phyloP scores from a whole-genome alignment of 2,329 filamentous ascomycete species.

The Botrytis squamosa region DNA sequence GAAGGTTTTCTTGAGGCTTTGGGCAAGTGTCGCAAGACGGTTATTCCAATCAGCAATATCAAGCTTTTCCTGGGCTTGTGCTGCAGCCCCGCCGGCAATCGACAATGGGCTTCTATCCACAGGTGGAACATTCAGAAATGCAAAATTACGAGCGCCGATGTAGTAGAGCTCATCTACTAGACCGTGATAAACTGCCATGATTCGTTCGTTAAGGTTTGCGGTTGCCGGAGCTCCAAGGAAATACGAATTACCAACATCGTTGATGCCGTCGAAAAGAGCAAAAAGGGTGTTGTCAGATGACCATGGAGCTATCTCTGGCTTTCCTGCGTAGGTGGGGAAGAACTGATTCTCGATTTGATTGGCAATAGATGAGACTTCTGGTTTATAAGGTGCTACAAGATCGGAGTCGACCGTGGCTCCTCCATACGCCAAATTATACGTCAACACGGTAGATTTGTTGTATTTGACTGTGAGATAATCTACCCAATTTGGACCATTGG shows the following conservation, averaged over 20 bases:
- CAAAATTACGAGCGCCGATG: conserved; percentile 56
- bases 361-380: conserved; percentile 41
- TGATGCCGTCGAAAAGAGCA: conserved; percentile 52
- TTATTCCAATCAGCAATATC: conserved; percentile 54
- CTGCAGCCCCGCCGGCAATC: conserved; percentile 41
- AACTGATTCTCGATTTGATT: conserved; percentile 45
- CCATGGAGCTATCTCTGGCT: conserved; percentile 32
- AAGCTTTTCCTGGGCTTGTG: conserved; percentile 42
- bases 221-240: conserved; percentile 38
- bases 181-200: conserved; percentile 46
- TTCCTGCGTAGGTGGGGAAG: conserved; percentile 42
- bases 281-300: conserved; percentile 30
- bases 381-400: conserved; percentile 41
- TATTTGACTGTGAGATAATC: conserved; percentile 48
- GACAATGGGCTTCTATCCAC: conserved; percentile 54
- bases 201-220: conserved; percentile 40
- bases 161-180: conserved; percentile 49
- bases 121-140: conserved; percentile 58
- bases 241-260: conserved; percentile 54
- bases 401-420: conserved; percentile 43
- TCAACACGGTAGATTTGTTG: conserved; percentile 47
- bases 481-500: conserved; percentile 56
- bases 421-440: conserved; percentile 52
- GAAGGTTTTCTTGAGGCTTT: conserved; percentile 38
- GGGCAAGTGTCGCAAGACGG: conserved; percentile 45